A percentile compares a stretch with the other conserved stretches of the same genome.
phyloP scores from a whole-genome alignment of 2,329 filamentous ascomycete genomes.

The Verticillium klebahnii region DNA sequence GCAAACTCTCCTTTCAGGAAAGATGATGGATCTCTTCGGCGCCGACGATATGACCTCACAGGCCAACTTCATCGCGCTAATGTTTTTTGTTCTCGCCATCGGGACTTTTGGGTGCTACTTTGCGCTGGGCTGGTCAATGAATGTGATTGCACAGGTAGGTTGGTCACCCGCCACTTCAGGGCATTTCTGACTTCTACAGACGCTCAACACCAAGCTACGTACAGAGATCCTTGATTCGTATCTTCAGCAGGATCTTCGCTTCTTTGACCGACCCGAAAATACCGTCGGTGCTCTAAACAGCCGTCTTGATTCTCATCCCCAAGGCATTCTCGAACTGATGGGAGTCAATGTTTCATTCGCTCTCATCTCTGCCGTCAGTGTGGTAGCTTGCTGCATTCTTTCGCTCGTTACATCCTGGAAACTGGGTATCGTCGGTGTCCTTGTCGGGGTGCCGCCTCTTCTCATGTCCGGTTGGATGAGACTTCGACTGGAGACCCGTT shows the following conservation, averaged over 20 bases:
- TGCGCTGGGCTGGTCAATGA: constrained; percentile 13
- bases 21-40: constrained; percentile 29
- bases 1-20: constrained; percentile 36
- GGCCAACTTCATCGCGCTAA: constrained; percentile 33
- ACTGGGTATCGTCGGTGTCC: constrained; percentile 36
- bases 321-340: constrained; percentile 41
- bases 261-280: constrained; percentile 28
- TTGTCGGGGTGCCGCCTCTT: constrained; percentile 35
- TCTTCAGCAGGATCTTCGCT: constrained; percentile 35
- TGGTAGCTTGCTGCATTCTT: constrained; percentile 33
- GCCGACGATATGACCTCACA: constrained; percentile 6
- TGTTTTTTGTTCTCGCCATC: constrained; percentile 22
- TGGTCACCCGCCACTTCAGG: background rate
- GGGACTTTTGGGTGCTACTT: constrained; percentile 17
- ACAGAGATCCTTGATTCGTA: constrained; percentile 21
- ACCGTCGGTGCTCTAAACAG: constrained; percentile 26
- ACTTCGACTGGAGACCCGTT: constrained; percentile 34
- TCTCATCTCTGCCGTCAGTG: constrained; percentile 31
- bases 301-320: constrained; percentile 23
- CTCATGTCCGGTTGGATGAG: constrained; percentile 33
- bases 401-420: constrained; percentile 38
- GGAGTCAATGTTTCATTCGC: constrained; percentile 37
- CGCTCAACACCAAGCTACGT: constrained; percentile 16
- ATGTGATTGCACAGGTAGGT: constrained; percentile 14
- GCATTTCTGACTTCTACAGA: background rate